phyloP scores from a whole-genome alignment of 2,329 filamentous ascomycete genomes.

The Aspergillus fructus region DNA sequence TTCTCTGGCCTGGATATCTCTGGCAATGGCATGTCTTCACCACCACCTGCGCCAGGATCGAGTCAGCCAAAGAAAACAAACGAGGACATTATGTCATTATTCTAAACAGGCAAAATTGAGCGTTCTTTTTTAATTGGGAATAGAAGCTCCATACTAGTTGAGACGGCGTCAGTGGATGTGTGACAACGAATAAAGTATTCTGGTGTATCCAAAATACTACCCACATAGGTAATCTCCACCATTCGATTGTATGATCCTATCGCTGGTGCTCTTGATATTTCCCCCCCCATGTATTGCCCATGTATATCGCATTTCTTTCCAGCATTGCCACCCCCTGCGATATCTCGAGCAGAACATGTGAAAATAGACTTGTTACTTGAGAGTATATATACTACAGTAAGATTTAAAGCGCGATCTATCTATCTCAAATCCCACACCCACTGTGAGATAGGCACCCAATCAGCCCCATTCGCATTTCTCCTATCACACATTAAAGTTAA shows the following conservation, averaged over 20 bases:
- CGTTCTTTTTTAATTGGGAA: not conserved
- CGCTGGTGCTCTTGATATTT: not conserved
- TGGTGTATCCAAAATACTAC: conserved; percentile 1
- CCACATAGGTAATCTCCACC: conserved; percentile 2
- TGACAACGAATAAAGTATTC: not conserved
- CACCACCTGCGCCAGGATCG: conserved; percentile 18
- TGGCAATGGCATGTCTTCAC: conserved; percentile 39
- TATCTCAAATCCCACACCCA: not conserved
- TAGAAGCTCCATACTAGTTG: not conserved
- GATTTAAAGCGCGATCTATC: not conserved
- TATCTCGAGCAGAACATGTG: conserved; percentile 2
- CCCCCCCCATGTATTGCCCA: not conserved
- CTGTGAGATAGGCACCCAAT: too few relatives aligned
- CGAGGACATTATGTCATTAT: conserved; percentile 57
- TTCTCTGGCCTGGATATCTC: conserved; percentile 79
- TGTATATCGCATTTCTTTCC: conserved; percentile 6
- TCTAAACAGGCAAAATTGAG: conserved; percentile 35
- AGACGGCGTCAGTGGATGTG: not conserved
- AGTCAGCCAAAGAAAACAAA: conserved; percentile 50
- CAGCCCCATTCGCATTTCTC: too few relatives aligned
- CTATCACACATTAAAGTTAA: too few relatives aligned
- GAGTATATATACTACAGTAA: too few relatives aligned
- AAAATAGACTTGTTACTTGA: conserved; percentile 11
- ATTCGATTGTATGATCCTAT: conserved; percentile 9
- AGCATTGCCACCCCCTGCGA: not conserved